Conservation (phyloP, 2,329 filamentous ascomycete species). For the Cercospora beticola region DNA sequence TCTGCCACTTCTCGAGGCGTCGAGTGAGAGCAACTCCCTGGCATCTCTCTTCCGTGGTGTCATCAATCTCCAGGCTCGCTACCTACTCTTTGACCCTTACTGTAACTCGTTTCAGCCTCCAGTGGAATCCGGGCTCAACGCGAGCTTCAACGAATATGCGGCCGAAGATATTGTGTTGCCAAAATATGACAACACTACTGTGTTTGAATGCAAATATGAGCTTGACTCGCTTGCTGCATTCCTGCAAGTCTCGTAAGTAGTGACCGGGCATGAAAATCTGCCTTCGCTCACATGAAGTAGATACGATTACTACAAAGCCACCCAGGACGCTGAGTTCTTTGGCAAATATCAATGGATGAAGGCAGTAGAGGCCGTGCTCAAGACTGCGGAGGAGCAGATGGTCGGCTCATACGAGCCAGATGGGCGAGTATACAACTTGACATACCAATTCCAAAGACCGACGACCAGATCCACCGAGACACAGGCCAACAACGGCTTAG, state of each 20-base stretch:
- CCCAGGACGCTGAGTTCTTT: conserved; percentile 51
- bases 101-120: conserved; percentile 57
- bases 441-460: conserved; percentile 48
- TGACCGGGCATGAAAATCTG: neutral
- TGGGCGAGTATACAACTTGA: conserved; percentile 45
- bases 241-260: conserved; percentile 45
- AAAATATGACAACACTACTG: conserved; percentile 43
- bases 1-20: conserved; percentile 59
- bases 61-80: conserved; percentile 70
- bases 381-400: conserved; percentile 49
- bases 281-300: conserved; percentile 7
- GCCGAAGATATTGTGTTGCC: conserved; percentile 46
- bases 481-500: conserved; percentile 54
- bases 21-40: conserved; percentile 57
- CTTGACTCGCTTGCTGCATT: conserved; percentile 55
- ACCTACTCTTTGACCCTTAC: conserved; percentile 60
- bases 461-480: conserved; percentile 50
- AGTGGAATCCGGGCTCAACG: conserved; percentile 46
- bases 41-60: conserved; percentile 68
- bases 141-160: conserved; percentile 42
- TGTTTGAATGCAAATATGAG: conserved; percentile 57
- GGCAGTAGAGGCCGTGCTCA: conserved; percentile 47
- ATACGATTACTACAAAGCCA: conserved; percentile 51
- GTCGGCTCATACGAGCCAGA: conserved; percentile 50
- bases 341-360: conserved; percentile 49